Base-by-base conservation (phyloP, 257 asterid genomes). In the Solanum pinnatisectum region DNA sequence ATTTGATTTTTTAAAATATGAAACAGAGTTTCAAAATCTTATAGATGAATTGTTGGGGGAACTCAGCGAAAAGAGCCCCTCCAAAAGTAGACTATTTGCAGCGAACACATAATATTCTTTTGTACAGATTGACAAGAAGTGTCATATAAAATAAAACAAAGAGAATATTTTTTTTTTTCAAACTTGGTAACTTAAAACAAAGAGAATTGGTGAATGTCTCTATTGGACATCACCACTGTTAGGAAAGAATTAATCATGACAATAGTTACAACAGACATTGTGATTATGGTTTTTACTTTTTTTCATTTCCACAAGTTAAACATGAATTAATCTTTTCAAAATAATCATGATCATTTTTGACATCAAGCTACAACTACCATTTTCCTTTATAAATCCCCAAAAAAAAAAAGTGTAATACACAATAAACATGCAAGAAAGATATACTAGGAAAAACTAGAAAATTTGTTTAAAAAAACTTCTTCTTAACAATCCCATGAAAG, bases 401-500 rank as follows among this genome's bases (percentile, higher is more conserved):
- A 13, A 15, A 18, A 36, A 74, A 46, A 36, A 37, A 25, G 83
- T 37, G 83, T 74, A 37, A 22, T 36, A 15, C 52, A 74, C 4
- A 35, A 74, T 44, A 25, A 44, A 44, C 39, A 79, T 79, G 65
- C 84, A 79, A 8, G 39, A 42, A 78, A 78, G 4, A 78, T 78
- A 40, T 40, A 78, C 84, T 78, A 35, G 63, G 6, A 15, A 79
- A 44, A 79, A 44, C 39, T 79, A 79, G 4, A n/a, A n/a, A 77
- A 15, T 0, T 5, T 49, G 59, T 13, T 42, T 18, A 6, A 79
- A 27, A 30, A 30, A 10, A 2, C 14, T n/a, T 44, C 39, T 56
- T 87, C 39, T 56, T 87, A 91, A 74, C 90, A 93, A 87, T 94
- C 96, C 98, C 98, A 95, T 90, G 93, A 95, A 91, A 94, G 92